Base-by-base conservation (phyloP, 2,329 filamentous ascomycete genomes). In the Ophiostoma sp. region DNA sequence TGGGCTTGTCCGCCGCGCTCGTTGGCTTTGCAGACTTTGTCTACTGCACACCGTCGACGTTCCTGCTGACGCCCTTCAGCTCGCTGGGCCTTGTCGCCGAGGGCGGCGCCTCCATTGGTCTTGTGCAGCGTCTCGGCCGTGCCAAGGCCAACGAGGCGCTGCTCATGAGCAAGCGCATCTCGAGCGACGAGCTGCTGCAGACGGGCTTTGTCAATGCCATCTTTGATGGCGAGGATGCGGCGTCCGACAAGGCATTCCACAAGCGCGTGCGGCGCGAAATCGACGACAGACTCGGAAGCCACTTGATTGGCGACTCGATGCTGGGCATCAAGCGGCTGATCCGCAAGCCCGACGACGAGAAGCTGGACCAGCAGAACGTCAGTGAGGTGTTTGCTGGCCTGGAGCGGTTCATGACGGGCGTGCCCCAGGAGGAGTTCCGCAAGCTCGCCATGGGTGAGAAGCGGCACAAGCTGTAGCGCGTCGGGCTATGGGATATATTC, bases 21-120 rank as follows among this genome's bases (percentile, higher is more conserved):
- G 82, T 92, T 69, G 89, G 88, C 41, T 90, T 92, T 77, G 91
- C 91, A 38, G 95, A 98, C 81, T 98, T 98, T 81, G 86, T 98
- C 77, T 98, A 98, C 82, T 88, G 86, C 76, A 84, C 89, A 0
- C 93, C 93, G 0, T 84, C 90, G 73, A 81, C 93, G 42, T 99
- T 92, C 79, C 82, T 98, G 40, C 87, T 98, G 40, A 97, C 93
- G 0, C 95, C 95, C 4, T 98, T 98, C 79, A 89, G 89, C 4
- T 94, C 91, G 0, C 84, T 98, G 0, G 94, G 95, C 1, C 85
- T 99, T 0, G 93, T 98, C 0, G 85, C 93, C 67, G 95, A 98
- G 80, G 95, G 94, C 55, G 92, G 89, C 64, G 88, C 93, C 0
- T 92, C 88, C 16, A 82, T 87, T 68, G 92, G 89, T 0, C 89